Percentiles rank a stretch among this genome's conserved stretches.
These are phyloP conservation scores for Erythrophleum fordii DNA, from an alignment of 306 rosid genomes.

Conservation along the genomic window DNA sequence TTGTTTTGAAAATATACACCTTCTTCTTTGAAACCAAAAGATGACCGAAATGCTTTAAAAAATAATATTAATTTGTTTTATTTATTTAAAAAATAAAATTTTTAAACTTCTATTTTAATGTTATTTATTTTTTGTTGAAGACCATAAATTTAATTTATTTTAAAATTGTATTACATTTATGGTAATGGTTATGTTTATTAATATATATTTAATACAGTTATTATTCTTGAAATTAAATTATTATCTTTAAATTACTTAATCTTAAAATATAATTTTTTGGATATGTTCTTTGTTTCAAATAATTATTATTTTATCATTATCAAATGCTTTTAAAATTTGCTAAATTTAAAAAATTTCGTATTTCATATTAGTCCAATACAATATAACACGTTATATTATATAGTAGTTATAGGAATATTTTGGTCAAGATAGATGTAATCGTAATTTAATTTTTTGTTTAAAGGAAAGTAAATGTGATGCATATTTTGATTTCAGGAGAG, in stretches of 20 bases:
- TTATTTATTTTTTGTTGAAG: background rate
- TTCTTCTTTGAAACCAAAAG: background rate
- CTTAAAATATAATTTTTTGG: no score
- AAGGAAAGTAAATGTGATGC: background rate
- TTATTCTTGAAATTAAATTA: background rate
- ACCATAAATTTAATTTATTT: background rate
- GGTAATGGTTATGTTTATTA: background rate
- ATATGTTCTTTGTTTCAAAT: background rate
- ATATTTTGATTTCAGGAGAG: background rate
- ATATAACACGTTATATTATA: background rate
- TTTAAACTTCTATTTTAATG: background rate
- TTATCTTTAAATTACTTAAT: background rate
- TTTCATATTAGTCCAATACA: background rate
- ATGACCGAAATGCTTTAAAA: background rate
- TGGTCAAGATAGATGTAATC: no score
- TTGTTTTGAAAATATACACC: background rate
- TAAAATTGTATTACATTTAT: background rate
- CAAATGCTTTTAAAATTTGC: background rate
- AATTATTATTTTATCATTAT: background rate
- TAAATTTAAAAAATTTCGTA: background rate
- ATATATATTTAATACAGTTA: background rate
- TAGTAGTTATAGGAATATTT: no score
- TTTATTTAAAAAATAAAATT: background rate
- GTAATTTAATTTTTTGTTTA: no score
- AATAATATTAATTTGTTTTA: background rate